Conservation (phyloP, 1,284 basidiomycete genomes). For the Leccinum huronense region DNA sequence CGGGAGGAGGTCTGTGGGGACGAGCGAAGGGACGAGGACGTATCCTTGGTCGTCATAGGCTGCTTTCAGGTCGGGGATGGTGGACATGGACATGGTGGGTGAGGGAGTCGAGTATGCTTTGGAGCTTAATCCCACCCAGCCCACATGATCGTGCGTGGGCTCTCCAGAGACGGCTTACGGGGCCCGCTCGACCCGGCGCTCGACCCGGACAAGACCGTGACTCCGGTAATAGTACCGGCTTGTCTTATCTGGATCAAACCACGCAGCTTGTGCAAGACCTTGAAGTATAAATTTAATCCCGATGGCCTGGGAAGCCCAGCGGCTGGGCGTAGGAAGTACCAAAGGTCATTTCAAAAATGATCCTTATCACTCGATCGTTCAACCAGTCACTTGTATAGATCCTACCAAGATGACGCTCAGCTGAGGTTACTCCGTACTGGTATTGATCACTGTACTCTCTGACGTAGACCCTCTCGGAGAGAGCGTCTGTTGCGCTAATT, state of each 20-base stretch:
- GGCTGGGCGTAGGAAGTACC: background rate
- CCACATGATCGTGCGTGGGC: background rate
- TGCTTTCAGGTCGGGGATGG: conserved; percentile 27
- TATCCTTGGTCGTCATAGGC: conserved; percentile 70
- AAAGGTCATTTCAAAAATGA: background rate
- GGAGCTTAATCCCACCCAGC: background rate
- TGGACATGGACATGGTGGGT: conserved; percentile 9
- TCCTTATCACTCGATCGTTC: background rate
- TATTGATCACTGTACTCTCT: background rate
- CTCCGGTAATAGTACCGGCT: background rate
- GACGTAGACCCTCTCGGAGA: background rate
- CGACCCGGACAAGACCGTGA: background rate
- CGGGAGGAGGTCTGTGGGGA: conserved; percentile 44
- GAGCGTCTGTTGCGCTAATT: background rate
- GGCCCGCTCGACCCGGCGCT: background rate
- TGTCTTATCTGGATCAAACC: background rate
- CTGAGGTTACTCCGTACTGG: background rate
- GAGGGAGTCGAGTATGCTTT: background rate
- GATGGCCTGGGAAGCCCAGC: background rate
- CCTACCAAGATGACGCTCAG: background rate
- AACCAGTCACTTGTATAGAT: background rate
- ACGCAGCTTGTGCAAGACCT: background rate
- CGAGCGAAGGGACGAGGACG: conserved; percentile 64
- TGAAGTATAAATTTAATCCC: background rate
- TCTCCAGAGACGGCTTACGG: background rate